Conservation (phyloP, 306 rosid genomes). For the Lagenaria siceraria region DNA sequence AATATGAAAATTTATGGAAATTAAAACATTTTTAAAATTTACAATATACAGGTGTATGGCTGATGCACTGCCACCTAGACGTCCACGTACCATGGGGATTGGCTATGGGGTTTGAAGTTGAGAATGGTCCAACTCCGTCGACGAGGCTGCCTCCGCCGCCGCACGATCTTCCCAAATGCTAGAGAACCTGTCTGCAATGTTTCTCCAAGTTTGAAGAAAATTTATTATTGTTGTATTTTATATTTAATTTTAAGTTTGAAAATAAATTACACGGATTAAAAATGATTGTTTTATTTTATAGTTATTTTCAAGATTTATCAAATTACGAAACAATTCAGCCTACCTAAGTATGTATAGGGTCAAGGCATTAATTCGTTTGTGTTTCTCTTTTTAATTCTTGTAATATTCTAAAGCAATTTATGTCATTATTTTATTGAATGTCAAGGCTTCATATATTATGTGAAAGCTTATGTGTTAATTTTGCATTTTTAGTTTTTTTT, state of each 20-base stretch:
- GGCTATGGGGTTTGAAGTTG: conserved; percentile 35
- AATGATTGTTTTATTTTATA: background rate
- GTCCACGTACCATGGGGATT: conserved; percentile 66
- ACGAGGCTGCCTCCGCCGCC: conserved; percentile 49
- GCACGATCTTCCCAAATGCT: conserved; percentile 47
- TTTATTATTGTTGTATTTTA: background rate
- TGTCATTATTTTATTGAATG: background rate
- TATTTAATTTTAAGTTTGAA: background rate
- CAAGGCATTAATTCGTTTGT: background rate
- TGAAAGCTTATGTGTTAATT: too few species aligned
- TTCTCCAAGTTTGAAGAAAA: background rate
- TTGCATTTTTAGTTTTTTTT: too few species aligned
- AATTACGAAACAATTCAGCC: background rate
- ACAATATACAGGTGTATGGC: conserved; percentile 38
- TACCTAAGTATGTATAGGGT: background rate
- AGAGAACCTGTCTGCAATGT: background rate
- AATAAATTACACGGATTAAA: background rate
- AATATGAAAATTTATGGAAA: too few species aligned
- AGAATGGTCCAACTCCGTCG: conserved; percentile 20
- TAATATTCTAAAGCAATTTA: background rate
- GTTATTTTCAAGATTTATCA: background rate
- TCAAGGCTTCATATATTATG: too few species aligned
- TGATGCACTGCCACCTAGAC: conserved; percentile 55
- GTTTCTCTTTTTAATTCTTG: background rate
- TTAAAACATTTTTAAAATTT: too few species aligned